Base-by-base conservation (phyloP, 2,329 filamentous ascomycete genomes). In the Aaosphaeria arxii region DNA sequence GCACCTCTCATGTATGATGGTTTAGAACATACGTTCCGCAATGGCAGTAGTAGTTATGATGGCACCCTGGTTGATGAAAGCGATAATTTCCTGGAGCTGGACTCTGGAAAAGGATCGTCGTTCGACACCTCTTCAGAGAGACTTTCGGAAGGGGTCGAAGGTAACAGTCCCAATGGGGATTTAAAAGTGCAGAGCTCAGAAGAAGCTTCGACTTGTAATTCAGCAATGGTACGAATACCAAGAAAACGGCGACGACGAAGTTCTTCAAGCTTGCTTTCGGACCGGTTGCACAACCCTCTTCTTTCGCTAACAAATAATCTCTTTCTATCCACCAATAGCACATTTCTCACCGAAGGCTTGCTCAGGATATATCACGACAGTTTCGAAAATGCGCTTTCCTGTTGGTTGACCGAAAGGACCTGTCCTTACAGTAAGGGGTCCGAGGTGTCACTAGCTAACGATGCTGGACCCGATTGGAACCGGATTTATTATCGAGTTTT, bases 361-460 rank as follows among this genome's bases (percentile, higher is more conserved):
- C 61, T 80, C 44, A 71, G 70, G 40, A 74, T 81, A 32, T 81
- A 81, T 56, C 78, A 80, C 53, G 77, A 81, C 51, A 78, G 77
- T 30, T 69, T 80, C 52, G 78, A 81, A 52, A 75, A 79, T 54
- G 77, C 74, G 9, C 61, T 81, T 5, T 75, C 77, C 1, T 81
- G 78, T 56, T 81, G 78, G 78, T 54, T 80, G 13, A 78, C 77
- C 0, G 78, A 80, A 50, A 69, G 72, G 42, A 80, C 76, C 3
- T 81, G 78, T 46, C 78, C 78, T 1, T 80, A 80, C 54, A 67
- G 67, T 52, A 56, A 68, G 41, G 51, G 59, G 39, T 56, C 56
- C 45, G 58, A 65, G 28, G 52, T 51, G 33, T 62, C 54, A 30
- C 56, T 60, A 43, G 60, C 60, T 30, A 47, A 59, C 46, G 65